phyloP scores from a whole-genome alignment of 768 basidiomycete species.

The Mycena vitilis region DNA sequence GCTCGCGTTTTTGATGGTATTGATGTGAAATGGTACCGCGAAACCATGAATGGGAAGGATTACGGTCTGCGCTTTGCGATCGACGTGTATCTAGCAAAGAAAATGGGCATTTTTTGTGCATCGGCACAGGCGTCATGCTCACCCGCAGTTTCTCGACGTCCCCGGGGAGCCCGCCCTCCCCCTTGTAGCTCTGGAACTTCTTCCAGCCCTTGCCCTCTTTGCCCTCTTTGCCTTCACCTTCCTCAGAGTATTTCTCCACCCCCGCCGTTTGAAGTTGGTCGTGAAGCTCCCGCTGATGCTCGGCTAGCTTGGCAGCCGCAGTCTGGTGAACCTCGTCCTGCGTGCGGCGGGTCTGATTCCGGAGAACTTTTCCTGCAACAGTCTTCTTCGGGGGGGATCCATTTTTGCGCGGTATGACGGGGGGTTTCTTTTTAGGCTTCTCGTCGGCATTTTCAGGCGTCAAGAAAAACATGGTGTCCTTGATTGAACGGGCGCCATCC shows the following conservation, averaged over 20 bases:
- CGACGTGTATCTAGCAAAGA: conserved; percentile 80
- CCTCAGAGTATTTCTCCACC: conserved; percentile 84
- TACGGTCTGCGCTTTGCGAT: conserved; percentile 90
- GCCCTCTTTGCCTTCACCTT: conserved; percentile 76
- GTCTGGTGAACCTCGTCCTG: conserved; percentile 88
- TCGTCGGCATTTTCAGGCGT: conserved; percentile 70
- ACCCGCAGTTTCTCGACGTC: conserved; percentile 86
- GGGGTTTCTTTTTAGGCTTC: conserved; percentile 63
- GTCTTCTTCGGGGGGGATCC: conserved; percentile 81
- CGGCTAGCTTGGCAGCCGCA: conserved; percentile 80
- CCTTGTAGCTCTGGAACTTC: conserved; percentile 96
- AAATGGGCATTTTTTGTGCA: conserved; percentile 4
- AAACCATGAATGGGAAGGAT: conserved; percentile 95
- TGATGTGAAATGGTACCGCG: conserved; percentile 97
- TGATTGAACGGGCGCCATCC: conserved; percentile 84
- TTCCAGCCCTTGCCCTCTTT: conserved; percentile 96
- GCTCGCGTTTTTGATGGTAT: conserved; percentile 97
- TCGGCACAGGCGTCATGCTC: conserved; percentile 42
- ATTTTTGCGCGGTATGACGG: conserved; percentile 65
- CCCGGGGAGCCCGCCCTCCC: conserved; percentile 90
- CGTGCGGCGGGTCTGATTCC: conserved; percentile 89
- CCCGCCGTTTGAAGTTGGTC: conserved; percentile 81
- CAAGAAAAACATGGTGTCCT: conserved; percentile 91
- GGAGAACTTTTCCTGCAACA: conserved; percentile 85
- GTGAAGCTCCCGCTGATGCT: conserved; percentile 91